Percentiles rank a stretch among this genome's conserved stretches.
phyloP scores from a whole-genome alignment of 768 basidiomycete species.

The Pleurotus cornucopiae region DNA sequence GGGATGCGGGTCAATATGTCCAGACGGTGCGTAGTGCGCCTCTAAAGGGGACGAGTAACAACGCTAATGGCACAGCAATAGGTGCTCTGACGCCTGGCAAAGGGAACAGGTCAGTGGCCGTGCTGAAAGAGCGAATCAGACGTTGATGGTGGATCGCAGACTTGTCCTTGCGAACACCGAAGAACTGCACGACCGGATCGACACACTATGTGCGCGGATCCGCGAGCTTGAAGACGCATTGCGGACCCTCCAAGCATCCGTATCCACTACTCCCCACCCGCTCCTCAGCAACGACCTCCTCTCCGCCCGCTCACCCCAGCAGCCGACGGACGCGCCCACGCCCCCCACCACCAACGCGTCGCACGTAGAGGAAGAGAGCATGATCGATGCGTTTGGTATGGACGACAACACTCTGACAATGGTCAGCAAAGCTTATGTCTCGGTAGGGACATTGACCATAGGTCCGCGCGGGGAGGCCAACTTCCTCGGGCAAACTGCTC shows the following conservation, averaged over 20 bases:
- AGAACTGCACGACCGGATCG: constrained; percentile 66
- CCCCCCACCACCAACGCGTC: neutral
- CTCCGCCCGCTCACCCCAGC: constrained; percentile 21
- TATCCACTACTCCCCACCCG: constrained; percentile 48
- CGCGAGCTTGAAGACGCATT: constrained; percentile 61
- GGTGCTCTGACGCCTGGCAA: constrained; percentile 55
- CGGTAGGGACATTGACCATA: constrained; percentile 52
- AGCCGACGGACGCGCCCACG: constrained; percentile 5
- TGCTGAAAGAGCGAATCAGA: neutral
- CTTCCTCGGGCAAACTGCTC: constrained; percentile 63
- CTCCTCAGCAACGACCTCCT: constrained; percentile 32
- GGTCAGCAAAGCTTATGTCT: neutral
- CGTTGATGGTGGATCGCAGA: constrained; percentile 20
- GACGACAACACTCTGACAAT: neutral
- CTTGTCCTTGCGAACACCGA: constrained; percentile 65
- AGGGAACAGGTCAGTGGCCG: constrained; percentile 43
- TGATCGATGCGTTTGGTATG: constrained; percentile 47
- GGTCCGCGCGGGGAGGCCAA: constrained; percentile 49
- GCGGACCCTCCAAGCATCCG: constrained; percentile 39
- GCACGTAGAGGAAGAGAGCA: constrained; percentile 34
- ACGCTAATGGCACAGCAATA: constrained; percentile 16
- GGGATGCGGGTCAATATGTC: constrained; percentile 73
- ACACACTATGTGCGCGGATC: constrained; percentile 48
- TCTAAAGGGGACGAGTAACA: neutral
- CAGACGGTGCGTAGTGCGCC: constrained; percentile 48